phyloP scores from a whole-genome alignment of 441 rosid species.

The Brassica hybrid region DNA sequence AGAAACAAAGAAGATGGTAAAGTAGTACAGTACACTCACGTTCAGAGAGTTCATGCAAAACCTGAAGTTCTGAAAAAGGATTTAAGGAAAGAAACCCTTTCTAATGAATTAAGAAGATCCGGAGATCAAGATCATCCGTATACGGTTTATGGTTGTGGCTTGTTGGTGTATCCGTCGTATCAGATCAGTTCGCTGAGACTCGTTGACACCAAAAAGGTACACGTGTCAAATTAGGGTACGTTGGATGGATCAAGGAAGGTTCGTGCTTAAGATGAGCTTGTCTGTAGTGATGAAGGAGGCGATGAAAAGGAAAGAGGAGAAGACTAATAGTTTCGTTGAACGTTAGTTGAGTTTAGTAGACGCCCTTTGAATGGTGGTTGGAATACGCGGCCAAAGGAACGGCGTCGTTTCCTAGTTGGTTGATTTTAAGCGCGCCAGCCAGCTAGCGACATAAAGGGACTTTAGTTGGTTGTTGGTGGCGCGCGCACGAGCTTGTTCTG shows the following conservation, averaged over 20 bases:
- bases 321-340: slow-evolving; percentile 29
- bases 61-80: slow-evolving; percentile 14
- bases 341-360: slow-evolving; percentile 34
- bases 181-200: slow-evolving; percentile 34
- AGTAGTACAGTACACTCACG: slow-evolving; percentile 10
- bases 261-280: slow-evolving; percentile 23
- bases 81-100: not conserved
- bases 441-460: slow-evolving; percentile 14
- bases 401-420: slow-evolving; percentile 11
- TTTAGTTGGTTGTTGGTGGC: slow-evolving; percentile 27
- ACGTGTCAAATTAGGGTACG: slow-evolving; percentile 35
- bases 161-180: slow-evolving; percentile 29
- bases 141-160: not conserved
- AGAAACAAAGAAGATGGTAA: not conserved
- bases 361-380: slow-evolving; percentile 32
- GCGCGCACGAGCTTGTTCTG: slow-evolving; percentile 22
- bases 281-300: slow-evolving; percentile 31
- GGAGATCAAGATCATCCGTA: not conserved
- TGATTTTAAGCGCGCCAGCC: slow-evolving; percentile 8
- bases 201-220: slow-evolving; percentile 21
- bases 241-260: slow-evolving; percentile 42
- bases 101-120: slow-evolving; percentile 1
- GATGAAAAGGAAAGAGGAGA: slow-evolving; percentile 29
- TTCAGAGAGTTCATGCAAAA: slow-evolving; percentile 6
- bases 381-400: slow-evolving; percentile 12